These are phyloP conservation scores for Raphanus raphanistrum DNA, from an alignment of 345 rosid species.

Conservation along the genomic window DNA sequence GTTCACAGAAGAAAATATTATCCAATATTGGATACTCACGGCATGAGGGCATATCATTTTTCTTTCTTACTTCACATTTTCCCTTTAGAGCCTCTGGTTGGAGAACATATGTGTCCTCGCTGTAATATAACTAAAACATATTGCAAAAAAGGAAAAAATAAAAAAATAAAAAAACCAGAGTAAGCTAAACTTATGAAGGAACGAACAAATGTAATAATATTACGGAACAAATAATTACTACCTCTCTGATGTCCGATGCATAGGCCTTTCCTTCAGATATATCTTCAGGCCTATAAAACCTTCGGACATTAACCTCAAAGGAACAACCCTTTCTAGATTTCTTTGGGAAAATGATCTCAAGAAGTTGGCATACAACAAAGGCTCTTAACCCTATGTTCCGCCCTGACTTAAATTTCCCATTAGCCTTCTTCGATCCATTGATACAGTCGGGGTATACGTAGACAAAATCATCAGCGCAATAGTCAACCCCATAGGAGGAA, in stretches of 20 bases:
- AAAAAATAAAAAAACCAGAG: not conserved
- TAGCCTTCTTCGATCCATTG: slow-evolving; percentile 25
- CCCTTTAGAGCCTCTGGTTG: slow-evolving; percentile 55
- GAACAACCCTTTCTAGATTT: slow-evolving; percentile 44
- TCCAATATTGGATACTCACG: slow-evolving; percentile 52
- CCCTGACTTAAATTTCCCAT: slow-evolving; percentile 51
- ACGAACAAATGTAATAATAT: not conserved
- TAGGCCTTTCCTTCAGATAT: slow-evolving; percentile 62
- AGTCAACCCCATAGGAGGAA: slow-evolving; percentile 44
- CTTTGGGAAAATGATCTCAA: slow-evolving; percentile 47
- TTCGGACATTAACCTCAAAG: slow-evolving; percentile 47
- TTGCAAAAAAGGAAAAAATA: not conserved
- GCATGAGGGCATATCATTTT: slow-evolving; percentile 53
- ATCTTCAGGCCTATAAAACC: slow-evolving; percentile 73
- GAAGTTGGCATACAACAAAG: slow-evolving; percentile 61
- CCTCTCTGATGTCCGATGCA: slow-evolving; percentile 63
- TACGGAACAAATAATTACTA: slow-evolving; percentile 18
- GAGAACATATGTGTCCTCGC: slow-evolving; percentile 49
- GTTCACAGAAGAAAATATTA: slow-evolving; percentile 84
- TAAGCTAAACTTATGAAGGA: not conserved
- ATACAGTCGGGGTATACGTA: slow-evolving; percentile 51
- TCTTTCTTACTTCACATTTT: slow-evolving; percentile 86
- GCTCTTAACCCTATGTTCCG: slow-evolving; percentile 65
- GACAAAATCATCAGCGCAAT: slow-evolving; percentile 52
- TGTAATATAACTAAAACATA: slow-evolving; percentile 67